Percentiles rank a stretch among this genome's conserved stretches.
Evolutionary conservation across 345 rosid genomes (phyloP).

Genomic region (Eucalyptus guilfoylei): DNA sequence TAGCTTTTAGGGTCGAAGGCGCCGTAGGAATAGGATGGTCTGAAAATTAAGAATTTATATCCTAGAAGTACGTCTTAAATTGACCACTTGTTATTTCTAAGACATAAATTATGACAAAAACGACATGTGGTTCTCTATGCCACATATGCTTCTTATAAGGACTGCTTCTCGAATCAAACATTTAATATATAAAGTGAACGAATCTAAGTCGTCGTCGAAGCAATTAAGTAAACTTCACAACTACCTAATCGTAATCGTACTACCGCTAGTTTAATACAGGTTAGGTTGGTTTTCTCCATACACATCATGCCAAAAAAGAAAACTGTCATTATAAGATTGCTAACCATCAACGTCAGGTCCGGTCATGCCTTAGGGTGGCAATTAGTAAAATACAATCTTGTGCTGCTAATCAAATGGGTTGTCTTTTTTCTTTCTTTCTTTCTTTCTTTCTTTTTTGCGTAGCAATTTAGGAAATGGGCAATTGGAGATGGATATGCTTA

Average conservation of each 20-base stretch:
- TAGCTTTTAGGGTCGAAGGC: neutral
- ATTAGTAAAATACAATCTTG: neutral
- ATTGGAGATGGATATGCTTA: neutral
- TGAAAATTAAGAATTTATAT: neutral
- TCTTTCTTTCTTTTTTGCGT: too few relatives aligned
- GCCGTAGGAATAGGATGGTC: neutral
- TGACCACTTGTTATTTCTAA: neutral
- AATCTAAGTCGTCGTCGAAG: rapidly evolving
- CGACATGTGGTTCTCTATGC: neutral
- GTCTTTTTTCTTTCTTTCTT: too few relatives aligned
- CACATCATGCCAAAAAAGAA: neutral
- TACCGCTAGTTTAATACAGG: neutral
- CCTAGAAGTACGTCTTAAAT: neutral
- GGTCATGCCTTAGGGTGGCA: neutral
- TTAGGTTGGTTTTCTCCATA: neutral
- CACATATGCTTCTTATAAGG: neutral
- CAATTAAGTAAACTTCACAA: neutral
- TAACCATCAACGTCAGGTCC: neutral
- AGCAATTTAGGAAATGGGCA: neutral
- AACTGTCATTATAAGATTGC: neutral
- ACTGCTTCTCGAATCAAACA: neutral
- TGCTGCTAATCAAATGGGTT: neutral
- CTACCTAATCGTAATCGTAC: neutral
- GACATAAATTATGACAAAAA: neutral
- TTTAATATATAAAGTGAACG: neutral